Conservation (phyloP, 768 basidiomycete species). For the Psilocybe cyanescens region DNA sequence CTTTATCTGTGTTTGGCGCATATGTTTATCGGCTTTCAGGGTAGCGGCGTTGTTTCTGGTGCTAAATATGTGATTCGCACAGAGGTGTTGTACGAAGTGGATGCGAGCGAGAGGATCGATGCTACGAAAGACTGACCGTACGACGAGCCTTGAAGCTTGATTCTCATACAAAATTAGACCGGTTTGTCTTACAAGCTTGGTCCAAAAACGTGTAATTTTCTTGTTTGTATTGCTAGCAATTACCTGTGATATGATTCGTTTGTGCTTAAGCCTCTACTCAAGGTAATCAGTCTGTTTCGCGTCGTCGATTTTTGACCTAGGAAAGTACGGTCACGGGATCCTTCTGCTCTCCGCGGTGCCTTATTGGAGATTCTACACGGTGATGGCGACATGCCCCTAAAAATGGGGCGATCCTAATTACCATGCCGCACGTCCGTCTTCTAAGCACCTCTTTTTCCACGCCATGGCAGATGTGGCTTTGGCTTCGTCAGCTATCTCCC, state of each 20-base stretch:
- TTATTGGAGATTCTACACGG: background rate
- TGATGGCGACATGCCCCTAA: constrained; percentile 3
- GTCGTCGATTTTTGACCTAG: no score
- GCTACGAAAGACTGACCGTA: constrained; percentile 8
- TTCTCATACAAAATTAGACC: background rate
- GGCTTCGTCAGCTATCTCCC: background rate
- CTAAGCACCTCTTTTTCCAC: background rate
- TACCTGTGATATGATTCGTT: no score
- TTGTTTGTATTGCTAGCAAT: no score
- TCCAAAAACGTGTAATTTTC: background rate
- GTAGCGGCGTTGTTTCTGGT: constrained; percentile 38
- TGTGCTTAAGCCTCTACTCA: no score
- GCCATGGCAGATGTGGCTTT: background rate
- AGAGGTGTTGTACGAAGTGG: constrained; percentile 42
- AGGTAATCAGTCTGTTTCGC: no score
- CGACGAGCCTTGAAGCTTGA: background rate
- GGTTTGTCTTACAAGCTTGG: background rate
- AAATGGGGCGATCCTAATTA: background rate
- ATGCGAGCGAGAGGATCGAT: constrained; percentile 37
- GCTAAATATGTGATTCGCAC: constrained; percentile 44
- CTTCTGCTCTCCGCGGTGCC: background rate
- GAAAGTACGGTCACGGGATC: background rate
- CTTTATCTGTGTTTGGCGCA: background rate
- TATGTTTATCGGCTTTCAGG: constrained; percentile 12
- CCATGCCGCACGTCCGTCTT: background rate